These are phyloP conservation scores for Trebouxia sp. DNA, from an alignment of 139 green algal genomes.

Conservation along the genomic window DNA sequence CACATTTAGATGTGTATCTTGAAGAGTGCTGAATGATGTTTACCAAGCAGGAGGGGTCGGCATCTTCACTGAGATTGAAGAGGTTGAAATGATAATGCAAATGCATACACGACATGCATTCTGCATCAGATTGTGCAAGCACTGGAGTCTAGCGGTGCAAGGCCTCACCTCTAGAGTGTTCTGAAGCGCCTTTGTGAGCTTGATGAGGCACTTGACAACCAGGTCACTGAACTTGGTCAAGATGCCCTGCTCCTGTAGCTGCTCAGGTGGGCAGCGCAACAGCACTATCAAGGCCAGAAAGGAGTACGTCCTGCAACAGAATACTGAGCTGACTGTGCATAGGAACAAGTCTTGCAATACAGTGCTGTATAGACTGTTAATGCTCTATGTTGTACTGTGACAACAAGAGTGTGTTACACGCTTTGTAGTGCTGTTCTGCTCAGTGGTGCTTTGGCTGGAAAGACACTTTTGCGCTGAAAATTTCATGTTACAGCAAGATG, in stretches of 20 bases:
- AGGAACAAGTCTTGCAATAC: background rate
- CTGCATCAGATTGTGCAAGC: background rate
- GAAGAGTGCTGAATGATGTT: too few relatives aligned
- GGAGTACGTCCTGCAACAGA: slow-evolving; percentile 54
- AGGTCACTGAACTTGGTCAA: slow-evolving; percentile 79
- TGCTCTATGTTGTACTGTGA: too few relatives aligned
- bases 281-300: slow-evolving; percentile 82
- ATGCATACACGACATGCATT: too few relatives aligned
- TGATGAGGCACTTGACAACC: slow-evolving; percentile 97
- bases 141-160: background rate
- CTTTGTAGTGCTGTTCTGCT: too few relatives aligned
- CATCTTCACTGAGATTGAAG: too few relatives aligned
- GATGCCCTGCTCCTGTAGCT: slow-evolving; percentile 26
- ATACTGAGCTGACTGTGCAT: too few relatives aligned
- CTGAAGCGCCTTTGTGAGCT: slow-evolving; percentile 85
- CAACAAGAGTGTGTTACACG: too few relatives aligned
- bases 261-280: slow-evolving; percentile 55
- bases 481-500: too few relatives aligned
- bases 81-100: too few relatives aligned
- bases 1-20: too few relatives aligned
- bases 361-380: background rate
- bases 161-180: slow-evolving; percentile 52
- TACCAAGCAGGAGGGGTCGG: too few relatives aligned
- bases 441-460: too few relatives aligned
- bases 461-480: background rate